Percentiles rank a stretch among this genome's conserved stretches.
phyloP scores from a whole-genome alignment of 2,329 filamentous ascomycete species.

The Alternaria gaisen region DNA sequence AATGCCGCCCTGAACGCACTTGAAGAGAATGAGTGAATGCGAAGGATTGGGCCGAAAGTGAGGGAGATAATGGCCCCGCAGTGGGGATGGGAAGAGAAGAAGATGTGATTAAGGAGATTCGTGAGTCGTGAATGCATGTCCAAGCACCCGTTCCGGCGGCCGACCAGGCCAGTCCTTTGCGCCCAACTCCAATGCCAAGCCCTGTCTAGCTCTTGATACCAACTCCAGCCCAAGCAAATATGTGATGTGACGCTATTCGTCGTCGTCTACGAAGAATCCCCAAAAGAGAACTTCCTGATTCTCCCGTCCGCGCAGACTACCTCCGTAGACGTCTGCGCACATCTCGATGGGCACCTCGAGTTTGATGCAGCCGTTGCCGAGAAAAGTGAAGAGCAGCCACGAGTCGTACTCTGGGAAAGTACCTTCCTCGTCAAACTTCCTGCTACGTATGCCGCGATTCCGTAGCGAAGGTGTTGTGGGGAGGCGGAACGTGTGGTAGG shows the following conservation, averaged over 20 bases:
- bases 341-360: conserved; percentile 49
- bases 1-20: conserved; percentile 26
- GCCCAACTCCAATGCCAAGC: conserved; percentile 46
- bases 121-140: conserved; percentile 44
- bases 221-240: conserved; percentile 35
- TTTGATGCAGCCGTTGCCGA: conserved; percentile 47
- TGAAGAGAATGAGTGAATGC: conserved; percentile 17
- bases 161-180: conserved; percentile 28
- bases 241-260: conserved; percentile 29
- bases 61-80: conserved; percentile 14
- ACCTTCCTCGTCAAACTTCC: conserved; percentile 41
- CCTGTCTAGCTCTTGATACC: conserved; percentile 34
- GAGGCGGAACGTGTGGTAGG: conserved; percentile 47
- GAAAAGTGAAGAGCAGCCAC: conserved; percentile 50
- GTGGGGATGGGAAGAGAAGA: conserved; percentile 18
- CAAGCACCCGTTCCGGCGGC: conserved; percentile 34
- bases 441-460: conserved; percentile 46
- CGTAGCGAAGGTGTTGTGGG: conserved; percentile 42
- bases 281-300: conserved; percentile 49
- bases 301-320: conserved; percentile 40
- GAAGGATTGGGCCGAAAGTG: conserved; percentile 21
- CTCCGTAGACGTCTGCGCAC: conserved; percentile 48
- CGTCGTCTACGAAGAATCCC: conserved; percentile 48
- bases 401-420: conserved; percentile 47
- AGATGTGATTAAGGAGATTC: conserved; percentile 41